Base-by-base conservation (phyloP, 352 stramenopile genomes). In the Plasmopara halstedii region DNA sequence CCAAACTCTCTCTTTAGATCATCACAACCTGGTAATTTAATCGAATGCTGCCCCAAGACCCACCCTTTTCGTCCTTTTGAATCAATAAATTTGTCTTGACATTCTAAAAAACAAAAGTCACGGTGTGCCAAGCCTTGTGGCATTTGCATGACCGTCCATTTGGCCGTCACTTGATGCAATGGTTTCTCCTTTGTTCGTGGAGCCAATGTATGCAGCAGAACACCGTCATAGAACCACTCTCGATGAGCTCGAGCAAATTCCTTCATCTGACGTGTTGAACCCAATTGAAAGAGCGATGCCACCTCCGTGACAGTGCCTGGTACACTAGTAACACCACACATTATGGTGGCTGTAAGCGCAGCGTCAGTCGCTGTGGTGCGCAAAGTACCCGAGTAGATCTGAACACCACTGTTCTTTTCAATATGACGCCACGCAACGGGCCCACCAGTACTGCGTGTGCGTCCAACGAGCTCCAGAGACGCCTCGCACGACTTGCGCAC, bases 1-100 rank as follows among this genome's bases (percentile, higher is more conserved):
- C 76, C 74, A 52, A 89, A 88, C 42, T 83, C 71, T n/a, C 69
- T 55, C 46, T 70, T 80, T 11, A 94, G 53, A 8, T 89, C 77
- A 40, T 90, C 73, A 49, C 70, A 85, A 6, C 75, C 77, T 1
- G 77, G 77, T 13, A 94, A 35, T 46, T 88, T 87, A 53, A 94
- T 90, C 17, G 74, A 88, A 48, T 94, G 79, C 41, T 87, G 59
- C n/a, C 77, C 81, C 7, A 91, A 41, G 11, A 94, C 77, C 82
- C 82, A 94, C 5, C 82, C 82, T 49, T 85, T 85, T 46, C 79
- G 73, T 20, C 82, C 79, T 23, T 55, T 65, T 18, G 79, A 77
- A 58, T 94, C 82, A 3, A 85, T 80, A 39, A 94, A 94, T 63
- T 88, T 82, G 61, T 94, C 78, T 41, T 94, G 82, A 49, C 77